Conservation (phyloP, 1,139 yeast species). For the Debaryomycetaceae sp. region DNA sequence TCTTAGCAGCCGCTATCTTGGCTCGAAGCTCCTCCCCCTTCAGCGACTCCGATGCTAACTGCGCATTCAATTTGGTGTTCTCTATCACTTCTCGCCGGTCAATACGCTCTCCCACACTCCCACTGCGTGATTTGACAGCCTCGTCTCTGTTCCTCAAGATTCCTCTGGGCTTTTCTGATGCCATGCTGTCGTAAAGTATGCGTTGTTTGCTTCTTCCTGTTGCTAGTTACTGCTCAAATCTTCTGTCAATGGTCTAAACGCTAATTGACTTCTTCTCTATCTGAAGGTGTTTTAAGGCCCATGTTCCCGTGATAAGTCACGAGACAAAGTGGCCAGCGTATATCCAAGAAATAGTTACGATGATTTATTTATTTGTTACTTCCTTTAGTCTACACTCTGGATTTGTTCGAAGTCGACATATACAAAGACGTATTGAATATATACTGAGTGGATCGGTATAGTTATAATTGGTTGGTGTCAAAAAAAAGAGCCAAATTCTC, state of each 20-base stretch:
- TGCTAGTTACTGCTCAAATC: no score
- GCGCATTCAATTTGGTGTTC: constrained; percentile 42
- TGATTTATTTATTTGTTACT: background rate
- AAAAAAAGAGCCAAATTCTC: no score
- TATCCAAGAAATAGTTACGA: background rate
- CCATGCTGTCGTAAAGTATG: constrained; percentile 13
- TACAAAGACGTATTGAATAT: no score
- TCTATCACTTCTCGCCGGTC: constrained; percentile 46
- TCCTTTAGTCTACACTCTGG: background rate
- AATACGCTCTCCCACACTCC: constrained; percentile 14
- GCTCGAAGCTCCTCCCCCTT: constrained; percentile 42
- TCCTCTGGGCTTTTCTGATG: constrained; percentile 35
- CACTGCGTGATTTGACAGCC: constrained; percentile 12
- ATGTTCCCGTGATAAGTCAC: background rate
- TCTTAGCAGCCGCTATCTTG: constrained; percentile 28
- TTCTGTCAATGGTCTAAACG: no score
- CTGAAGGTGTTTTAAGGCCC: no score
- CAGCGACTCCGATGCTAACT: constrained; percentile 26
- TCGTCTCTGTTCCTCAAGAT: constrained; percentile 36
- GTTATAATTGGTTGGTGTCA: no score
- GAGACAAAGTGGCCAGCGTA: background rate
- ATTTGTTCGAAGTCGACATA: no score
- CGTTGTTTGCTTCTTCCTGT: background rate
- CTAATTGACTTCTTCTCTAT: no score
- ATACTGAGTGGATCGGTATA: no score